Evolutionary conservation across 164 flowering plant species (phyloP), one percentile per base, ranked within the genome.

Genomic region (Brasenia schreberi): DNA sequence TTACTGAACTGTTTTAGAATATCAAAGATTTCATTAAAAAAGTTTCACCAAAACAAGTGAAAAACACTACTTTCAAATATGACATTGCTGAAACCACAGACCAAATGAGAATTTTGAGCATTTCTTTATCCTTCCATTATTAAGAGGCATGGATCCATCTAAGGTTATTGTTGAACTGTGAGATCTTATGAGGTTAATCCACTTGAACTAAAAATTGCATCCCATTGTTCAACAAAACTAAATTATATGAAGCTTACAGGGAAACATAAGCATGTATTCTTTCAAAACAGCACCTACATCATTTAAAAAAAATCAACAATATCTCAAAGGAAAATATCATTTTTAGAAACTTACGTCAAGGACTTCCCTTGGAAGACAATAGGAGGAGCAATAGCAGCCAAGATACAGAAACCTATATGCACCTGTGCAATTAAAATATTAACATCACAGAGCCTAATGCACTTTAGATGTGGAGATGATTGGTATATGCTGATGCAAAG

Each of bases 371-470:
- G 81, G 72, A 94, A 94, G 70, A 94, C 85, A 68, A 94, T 77
- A 39, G 98, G 98, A 70, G 98, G 98, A 67, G 98, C 98, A 74
- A 94, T 88, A 42, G 98, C 93, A 77, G 98, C 97, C 81, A 91
- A 64, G 65, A 94, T 85, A 70, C 97, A 91, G 72, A 91, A 91
- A 1, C 79, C 89, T 68, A 94, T 82, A 69, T 94, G 98, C n/a
- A 94, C 43, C 98, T 94, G 92, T 80, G 82, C 42, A 49, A 66
- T 16, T 39, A 39, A 18, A 65, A 72, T 65, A 23, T 33, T 61
- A 65, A 14, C n/a, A 45, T 9, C 43, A 59, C 3, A 18, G 45
- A 69, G 43, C 19, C 56, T 60, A 4, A 33, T n/a, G 18, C 4
- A 12, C 9, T 6, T 9, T 9, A 49, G 56, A 49, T 4, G 18